Evolutionary conservation across 2,329 filamentous ascomycete genomes (phyloP).

Genomic region (Monosporascus sp.): DNA sequence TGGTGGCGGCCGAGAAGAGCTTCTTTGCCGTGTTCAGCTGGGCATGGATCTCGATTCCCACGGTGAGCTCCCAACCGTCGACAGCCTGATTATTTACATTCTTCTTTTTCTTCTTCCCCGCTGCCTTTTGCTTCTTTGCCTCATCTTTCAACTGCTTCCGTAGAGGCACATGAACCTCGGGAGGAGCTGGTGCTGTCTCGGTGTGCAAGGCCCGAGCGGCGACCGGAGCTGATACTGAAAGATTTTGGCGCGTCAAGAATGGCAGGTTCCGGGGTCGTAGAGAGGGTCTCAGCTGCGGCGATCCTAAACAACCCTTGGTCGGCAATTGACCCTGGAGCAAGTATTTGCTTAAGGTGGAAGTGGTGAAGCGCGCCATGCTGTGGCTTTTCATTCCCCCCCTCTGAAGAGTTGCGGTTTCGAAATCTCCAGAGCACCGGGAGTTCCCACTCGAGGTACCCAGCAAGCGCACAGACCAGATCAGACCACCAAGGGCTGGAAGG

Average conservation of each 20-base stretch:
- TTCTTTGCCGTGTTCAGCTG: conserved; percentile 87
- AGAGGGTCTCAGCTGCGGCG: conserved; percentile 1
- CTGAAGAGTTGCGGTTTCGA: too few species aligned
- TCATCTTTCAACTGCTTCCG: conserved; percentile 70
- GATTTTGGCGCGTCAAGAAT: background rate
- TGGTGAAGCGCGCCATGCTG: conserved; percentile 39
- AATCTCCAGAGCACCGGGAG: too few species aligned
- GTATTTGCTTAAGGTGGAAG: conserved; percentile 41
- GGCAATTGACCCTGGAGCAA: conserved; percentile 41
- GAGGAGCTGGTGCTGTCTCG: conserved; percentile 17
- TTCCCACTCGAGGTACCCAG: too few species aligned
- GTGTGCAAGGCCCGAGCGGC: conserved; percentile 27
- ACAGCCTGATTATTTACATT: conserved; percentile 46
- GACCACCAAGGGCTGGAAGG: too few species aligned
- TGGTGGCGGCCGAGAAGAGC: conserved; percentile 74
- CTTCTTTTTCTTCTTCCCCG: conserved; percentile 38
- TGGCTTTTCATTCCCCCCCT: too few species aligned
- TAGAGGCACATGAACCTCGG: conserved; percentile 41
- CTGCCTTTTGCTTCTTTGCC: conserved; percentile 43
- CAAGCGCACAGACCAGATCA: too few species aligned
- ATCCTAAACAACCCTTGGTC: conserved; percentile 34
- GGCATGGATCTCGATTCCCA: conserved; percentile 95
- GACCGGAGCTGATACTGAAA: conserved; percentile 1
- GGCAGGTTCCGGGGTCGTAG: background rate
- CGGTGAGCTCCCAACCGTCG: conserved; percentile 82